phyloP scores from a whole-genome alignment of 2,329 filamentous ascomycete species.

The Epicoccum nigrum region DNA sequence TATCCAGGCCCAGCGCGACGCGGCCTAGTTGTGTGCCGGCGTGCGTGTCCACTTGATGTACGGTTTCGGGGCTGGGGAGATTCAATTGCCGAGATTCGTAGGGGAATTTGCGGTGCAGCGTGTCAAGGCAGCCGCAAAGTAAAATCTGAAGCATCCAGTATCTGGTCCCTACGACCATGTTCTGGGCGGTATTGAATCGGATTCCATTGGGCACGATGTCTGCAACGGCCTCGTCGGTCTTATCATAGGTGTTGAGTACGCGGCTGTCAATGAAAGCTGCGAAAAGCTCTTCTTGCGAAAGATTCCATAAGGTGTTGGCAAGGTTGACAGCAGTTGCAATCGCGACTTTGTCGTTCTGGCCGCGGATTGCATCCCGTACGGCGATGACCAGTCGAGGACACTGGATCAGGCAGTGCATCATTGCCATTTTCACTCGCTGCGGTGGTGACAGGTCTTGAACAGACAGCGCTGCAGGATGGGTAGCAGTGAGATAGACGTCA shows the following conservation, averaged over 20 bases:
- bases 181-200: background rate
- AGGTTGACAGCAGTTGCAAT: background rate
- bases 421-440: background rate
- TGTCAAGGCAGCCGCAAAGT: constrained; percentile 7
- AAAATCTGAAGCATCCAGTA: constrained; percentile 8
- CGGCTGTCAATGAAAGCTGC: background rate
- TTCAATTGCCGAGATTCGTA: background rate
- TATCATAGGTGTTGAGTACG: background rate
- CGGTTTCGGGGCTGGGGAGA: background rate
- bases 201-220: background rate
- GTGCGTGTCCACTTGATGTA: background rate
- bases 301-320: background rate
- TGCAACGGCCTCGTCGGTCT: background rate
- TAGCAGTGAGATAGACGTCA: constrained; percentile 1
- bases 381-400: constrained; percentile 3
- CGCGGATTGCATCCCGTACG: background rate
- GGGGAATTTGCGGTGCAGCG: background rate
- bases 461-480: background rate
- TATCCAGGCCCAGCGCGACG: background rate
- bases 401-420: constrained; percentile 10
- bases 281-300: background rate
- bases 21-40: constrained; percentile 1
- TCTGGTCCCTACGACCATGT: background rate
- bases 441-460: background rate
- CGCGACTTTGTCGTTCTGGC: background rate